A percentile compares a stretch with the other conserved stretches of the same genome.
Conservation (phyloP, 257 asterid species). For the Solanum medicagineum region DNA sequence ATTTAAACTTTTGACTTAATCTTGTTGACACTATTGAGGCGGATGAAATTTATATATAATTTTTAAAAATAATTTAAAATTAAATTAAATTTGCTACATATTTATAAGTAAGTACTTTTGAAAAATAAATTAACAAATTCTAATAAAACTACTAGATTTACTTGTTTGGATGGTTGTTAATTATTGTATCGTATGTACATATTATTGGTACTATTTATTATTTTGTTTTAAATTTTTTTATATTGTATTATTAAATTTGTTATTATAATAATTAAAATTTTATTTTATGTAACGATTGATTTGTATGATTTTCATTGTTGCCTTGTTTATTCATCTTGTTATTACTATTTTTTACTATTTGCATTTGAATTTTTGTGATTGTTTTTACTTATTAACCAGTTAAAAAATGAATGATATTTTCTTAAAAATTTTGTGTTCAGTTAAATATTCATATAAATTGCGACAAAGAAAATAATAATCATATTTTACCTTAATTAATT, state of each 20-base stretch:
- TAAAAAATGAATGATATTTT: neutral
- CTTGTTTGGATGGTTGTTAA: neutral
- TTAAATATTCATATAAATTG: neutral
- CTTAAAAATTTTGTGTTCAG: neutral
- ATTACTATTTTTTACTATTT: neutral
- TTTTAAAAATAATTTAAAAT: too few species aligned
- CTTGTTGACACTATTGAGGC: too few species aligned
- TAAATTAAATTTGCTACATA: too few species aligned
- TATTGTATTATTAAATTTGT: neutral
- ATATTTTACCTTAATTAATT: neutral
- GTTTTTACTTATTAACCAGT: neutral
- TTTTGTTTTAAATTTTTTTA: neutral
- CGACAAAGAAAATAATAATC: neutral
- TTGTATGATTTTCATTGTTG: neutral
- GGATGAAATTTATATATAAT: neutral
- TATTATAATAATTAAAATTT: neutral
- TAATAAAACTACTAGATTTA: too few species aligned
- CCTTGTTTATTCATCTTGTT: neutral
- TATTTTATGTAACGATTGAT: neutral
- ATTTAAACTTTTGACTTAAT: neutral
- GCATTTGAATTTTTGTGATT: rapidly evolving
- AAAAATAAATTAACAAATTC: too few species aligned
- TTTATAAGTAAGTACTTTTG: too few species aligned
- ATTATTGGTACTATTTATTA: neutral
- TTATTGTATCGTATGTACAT: neutral